A percentile compares a stretch with the other conserved stretches of the same genome.
Evolutionary conservation across 441 rosid genomes (phyloP).

Genomic region (Raphanus hybrid): DNA sequence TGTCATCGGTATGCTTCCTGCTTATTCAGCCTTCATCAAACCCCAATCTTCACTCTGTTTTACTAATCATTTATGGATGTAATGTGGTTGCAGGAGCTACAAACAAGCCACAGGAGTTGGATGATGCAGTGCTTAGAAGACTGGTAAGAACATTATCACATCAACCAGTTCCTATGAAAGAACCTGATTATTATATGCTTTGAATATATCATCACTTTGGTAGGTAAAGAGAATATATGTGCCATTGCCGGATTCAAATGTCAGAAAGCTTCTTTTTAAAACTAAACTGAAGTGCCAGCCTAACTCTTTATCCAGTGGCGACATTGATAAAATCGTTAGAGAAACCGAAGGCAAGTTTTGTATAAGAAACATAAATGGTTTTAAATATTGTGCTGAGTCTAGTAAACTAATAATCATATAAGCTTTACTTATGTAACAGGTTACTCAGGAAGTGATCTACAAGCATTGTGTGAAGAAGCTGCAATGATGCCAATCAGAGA

Average conservation of each 20-base stretch:
- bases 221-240: conserved; percentile 93
- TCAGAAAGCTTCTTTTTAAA: conserved; percentile 74
- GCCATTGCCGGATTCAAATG: conserved; percentile 80
- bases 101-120: conserved; percentile 95
- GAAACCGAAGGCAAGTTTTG: conserved; percentile 77
- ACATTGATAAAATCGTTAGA: conserved; percentile 74
- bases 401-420: background rate
- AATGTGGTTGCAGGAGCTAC: conserved; percentile 76
- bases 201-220: background rate
- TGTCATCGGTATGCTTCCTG: conserved; percentile 70
- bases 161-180: no score
- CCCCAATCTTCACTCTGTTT: background rate
- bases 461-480: conserved; percentile 97
- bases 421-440: conserved; percentile 47
- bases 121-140: conserved; percentile 95
- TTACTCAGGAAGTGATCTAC: conserved; percentile 96
- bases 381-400: no score
- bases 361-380: no score
- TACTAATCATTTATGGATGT: conserved; percentile 1
- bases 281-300: conserved; percentile 78
- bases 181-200: background rate
- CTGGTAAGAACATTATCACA: conserved; percentile 67
- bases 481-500: conserved; percentile 99
- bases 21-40: background rate
- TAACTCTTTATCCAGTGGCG: conserved; percentile 73